phyloP scores from a whole-genome alignment of 1,284 basidiomycete species.

The Pascua sp. region DNA sequence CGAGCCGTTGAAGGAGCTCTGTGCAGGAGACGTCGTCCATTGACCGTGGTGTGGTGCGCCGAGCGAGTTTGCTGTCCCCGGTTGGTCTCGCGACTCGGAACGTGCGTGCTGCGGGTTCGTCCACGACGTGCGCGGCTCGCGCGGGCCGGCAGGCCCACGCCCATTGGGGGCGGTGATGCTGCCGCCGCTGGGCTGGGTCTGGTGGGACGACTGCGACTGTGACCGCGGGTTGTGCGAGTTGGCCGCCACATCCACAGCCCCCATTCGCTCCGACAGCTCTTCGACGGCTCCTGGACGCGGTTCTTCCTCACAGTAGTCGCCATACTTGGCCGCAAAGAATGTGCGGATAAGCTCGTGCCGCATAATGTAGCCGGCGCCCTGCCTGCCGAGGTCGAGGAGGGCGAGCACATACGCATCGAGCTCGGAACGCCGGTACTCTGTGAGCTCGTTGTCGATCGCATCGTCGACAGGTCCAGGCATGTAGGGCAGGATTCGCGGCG shows the following conservation, averaged over 20 bases:
- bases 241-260: constrained; percentile 18
- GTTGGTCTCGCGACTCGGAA: no score
- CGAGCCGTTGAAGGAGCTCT: neutral
- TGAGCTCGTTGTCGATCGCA: constrained; percentile 79
- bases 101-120: no score
- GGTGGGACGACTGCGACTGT: no score
- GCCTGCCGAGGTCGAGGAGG: constrained; percentile 64
- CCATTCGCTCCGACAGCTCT: constrained; percentile 58
- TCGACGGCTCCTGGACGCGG: constrained; percentile 52
- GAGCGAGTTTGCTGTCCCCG: no score
- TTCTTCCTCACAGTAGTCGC: constrained; percentile 81
- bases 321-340: constrained; percentile 82
- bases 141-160: no score
- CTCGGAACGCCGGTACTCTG: constrained; percentile 74
- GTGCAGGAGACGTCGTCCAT: no score
- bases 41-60: no score
- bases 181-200: no score
- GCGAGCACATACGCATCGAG: constrained; percentile 83
- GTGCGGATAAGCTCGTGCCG: constrained; percentile 74
- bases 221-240: no score
- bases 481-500: constrained; percentile 76
- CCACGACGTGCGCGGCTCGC: no score
- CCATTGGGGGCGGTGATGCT: no score
- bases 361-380: constrained; percentile 71
- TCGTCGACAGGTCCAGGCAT: constrained; percentile 87